Base-by-base conservation (phyloP, 75 land plant species). In the Selaginella tamariscina region DNA sequence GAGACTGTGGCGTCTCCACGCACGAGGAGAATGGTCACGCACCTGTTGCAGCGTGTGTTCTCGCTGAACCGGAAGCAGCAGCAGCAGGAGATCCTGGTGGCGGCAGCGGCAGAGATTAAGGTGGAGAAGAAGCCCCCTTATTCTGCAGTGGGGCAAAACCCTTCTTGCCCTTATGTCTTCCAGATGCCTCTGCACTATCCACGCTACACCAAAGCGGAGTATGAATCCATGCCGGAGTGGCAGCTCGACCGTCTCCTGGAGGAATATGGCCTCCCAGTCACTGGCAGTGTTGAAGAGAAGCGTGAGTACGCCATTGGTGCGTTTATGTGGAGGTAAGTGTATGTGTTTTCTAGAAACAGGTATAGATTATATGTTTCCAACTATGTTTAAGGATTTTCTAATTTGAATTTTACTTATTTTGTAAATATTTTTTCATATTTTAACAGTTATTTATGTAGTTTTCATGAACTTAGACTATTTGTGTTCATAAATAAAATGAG, bases 131-230 rank as follows among this genome's bases (percentile, higher is more conserved):
- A 39, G 15, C 15, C 11, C 49, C 49, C 49, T 15, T 39, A 39
- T 15, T 39, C 49, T 5, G 49, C 49, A 15, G 49, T 39, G 49
- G 49, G 15, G 49, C 5, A 39, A 15, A 39, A 39, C 15, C 49
- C 49, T 15, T 39, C 49, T 39, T 39, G 49, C 49, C 70, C 70
- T 33, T n/a, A 29, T 24, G 32, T 24, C 8, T 85, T 83, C 32
- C 82, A 79, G 72, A 78, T 85, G 81, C 88, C 88, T 22, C 72
- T 85, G 33, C 88, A 85, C 74, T 85, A 83, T 68, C 88, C 86
- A 0, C 32, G 79, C 55, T 85, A 71, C 76, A 74, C 77, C 24
- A 64, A 63, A 33, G 56, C 62, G 0, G 86, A 85, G 54, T 85
- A 85, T 22, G 83, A 79, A 57, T 29, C 26, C 55, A 85, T 85